A percentile compares a stretch with the other conserved stretches of the same genome.
Evolutionary conservation across 352 stramenopile genomes (phyloP).

Genomic region (Pythium brachiatum): DNA sequence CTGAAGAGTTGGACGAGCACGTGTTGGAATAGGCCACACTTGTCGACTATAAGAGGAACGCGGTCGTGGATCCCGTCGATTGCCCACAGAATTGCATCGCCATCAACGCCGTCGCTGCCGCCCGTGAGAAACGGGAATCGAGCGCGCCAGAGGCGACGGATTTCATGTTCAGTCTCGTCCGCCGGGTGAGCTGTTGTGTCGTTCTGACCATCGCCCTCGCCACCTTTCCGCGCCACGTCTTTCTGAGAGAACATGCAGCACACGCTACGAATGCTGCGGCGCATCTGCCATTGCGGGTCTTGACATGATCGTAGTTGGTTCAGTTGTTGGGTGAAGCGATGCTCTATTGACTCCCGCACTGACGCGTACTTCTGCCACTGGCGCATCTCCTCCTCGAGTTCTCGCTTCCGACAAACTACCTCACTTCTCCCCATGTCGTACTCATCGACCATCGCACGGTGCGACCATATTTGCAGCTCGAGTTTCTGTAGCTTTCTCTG

Average conservation of each 20-base stretch:
- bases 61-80: constrained; percentile 36
- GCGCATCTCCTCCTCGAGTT: constrained; percentile 7
- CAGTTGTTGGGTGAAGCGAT: neutral
- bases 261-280: neutral
- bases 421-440: constrained; percentile 21
- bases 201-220: neutral
- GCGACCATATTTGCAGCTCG: constrained; percentile 18
- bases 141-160: constrained; percentile 31
- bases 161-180: neutral
- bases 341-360: neutral
- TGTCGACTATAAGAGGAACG: constrained; percentile 46
- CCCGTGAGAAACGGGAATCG: constrained; percentile 38
- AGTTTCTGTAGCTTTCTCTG: constrained; percentile 11
- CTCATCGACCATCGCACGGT: constrained; percentile 16
- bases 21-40: constrained; percentile 37
- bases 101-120: neutral
- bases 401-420: neutral
- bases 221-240: neutral
- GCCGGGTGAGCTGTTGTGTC: neutral
- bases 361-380: constrained; percentile 17
- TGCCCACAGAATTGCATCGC: constrained; percentile 15
- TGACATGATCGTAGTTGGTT: neutral
- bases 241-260: neutral
- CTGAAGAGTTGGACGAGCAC: constrained; percentile 54
- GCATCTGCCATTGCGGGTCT: constrained; percentile 2